Evolutionary conservation across 257 asterid species (phyloP).

Genomic region (Penstemon newberryi): DNA sequence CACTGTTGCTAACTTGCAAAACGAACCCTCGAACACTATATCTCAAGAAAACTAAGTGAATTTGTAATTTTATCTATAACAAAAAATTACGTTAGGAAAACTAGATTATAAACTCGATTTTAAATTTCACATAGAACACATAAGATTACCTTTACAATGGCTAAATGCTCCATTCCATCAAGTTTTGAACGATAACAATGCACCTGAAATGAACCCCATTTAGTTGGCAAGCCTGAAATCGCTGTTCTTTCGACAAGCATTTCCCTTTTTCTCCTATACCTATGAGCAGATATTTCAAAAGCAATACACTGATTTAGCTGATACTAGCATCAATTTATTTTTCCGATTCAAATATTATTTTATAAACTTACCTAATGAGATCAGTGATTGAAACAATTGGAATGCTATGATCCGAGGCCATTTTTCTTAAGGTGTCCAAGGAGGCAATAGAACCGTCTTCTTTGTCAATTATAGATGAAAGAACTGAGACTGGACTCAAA

Average conservation of each 20-base stretch:
- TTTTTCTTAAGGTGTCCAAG: constrained; percentile 42
- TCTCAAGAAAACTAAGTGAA: too few relatives aligned
- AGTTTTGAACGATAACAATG: constrained; percentile 73
- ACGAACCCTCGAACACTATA: too few relatives aligned
- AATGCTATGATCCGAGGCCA: constrained; percentile 51
- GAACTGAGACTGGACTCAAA: constrained; percentile 55
- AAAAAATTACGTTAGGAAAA: too few relatives aligned
- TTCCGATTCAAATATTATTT: not conserved
- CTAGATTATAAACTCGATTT: too few relatives aligned
- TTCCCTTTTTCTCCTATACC: constrained; percentile 83
- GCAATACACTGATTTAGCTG: not conserved
- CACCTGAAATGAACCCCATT: constrained; percentile 74
- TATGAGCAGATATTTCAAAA: constrained; percentile 25
- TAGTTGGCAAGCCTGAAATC: constrained; percentile 64
- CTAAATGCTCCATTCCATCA: constrained; percentile 75
- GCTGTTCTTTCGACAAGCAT: constrained; percentile 69
- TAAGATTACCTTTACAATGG: constrained; percentile 64
- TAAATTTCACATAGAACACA: too few relatives aligned
- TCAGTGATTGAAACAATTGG: constrained; percentile 75
- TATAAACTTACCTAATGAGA: constrained; percentile 56
- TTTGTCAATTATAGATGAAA: constrained; percentile 60
- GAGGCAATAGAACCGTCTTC: constrained; percentile 73
- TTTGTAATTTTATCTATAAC: too few relatives aligned
- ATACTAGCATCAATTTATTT: not conserved
- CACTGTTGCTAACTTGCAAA: too few relatives aligned